Percentiles rank a stretch among this genome's conserved stretches.
Conservation (phyloP, 345 rosid species). For the Boechera divaricarpa region DNA sequence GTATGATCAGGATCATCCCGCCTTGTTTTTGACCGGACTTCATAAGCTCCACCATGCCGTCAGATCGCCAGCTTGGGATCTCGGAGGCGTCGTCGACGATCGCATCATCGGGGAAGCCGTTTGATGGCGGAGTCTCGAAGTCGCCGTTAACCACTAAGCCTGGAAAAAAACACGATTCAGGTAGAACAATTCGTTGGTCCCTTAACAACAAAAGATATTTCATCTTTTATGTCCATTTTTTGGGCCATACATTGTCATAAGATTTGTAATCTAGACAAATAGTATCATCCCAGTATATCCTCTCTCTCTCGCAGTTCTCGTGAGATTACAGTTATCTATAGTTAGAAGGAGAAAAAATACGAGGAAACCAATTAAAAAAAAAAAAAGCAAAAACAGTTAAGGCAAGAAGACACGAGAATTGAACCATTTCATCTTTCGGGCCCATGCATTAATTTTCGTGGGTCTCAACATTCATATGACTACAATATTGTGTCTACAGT, state of each 20-base stretch:
- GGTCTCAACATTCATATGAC: conserved; percentile 22
- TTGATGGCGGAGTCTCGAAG: conserved; percentile 69
- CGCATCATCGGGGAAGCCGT: conserved; percentile 68
- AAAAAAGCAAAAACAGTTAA: neutral
- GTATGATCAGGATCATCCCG: conserved; percentile 91
- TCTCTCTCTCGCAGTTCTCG: conserved; percentile 7
- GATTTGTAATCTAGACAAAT: conserved; percentile 6
- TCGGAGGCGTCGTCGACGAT: conserved; percentile 50
- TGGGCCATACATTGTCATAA: conserved; percentile 10
- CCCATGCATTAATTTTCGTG: conserved; percentile 23
- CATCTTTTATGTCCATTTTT: neutral
- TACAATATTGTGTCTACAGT: conserved; percentile 10
- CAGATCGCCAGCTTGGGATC: conserved; percentile 73
- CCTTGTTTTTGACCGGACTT: conserved; percentile 84
- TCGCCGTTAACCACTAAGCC: conserved; percentile 78
- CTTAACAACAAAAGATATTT: neutral
- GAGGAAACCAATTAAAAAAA: neutral
- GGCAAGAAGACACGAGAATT: conserved; percentile 29
- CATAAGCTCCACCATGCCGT: conserved; percentile 82
- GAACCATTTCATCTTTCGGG: conserved; percentile 8
- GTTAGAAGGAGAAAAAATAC: neutral
- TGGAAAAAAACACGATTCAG: conserved; percentile 17
- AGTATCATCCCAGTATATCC: neutral
- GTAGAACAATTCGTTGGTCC: neutral
- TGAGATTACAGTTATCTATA: conserved; percentile 19